Percentiles rank a stretch among this genome's conserved stretches.
Evolutionary conservation across 2,329 filamentous ascomycete genomes (phyloP).

Genomic region (Thielaviopsis ethacetica): DNA sequence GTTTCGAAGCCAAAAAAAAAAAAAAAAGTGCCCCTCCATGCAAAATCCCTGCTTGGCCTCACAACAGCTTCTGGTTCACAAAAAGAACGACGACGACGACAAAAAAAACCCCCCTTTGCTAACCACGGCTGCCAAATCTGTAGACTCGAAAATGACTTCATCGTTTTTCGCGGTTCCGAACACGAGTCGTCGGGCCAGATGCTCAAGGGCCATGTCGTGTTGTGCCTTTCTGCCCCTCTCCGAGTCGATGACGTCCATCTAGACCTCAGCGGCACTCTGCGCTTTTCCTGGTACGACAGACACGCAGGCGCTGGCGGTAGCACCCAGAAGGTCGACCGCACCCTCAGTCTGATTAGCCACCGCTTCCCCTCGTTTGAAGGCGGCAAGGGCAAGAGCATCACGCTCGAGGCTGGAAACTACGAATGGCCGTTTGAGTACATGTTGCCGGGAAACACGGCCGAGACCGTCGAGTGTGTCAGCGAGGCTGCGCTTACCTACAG

Average conservation of each 20-base stretch:
- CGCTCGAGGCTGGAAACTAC: slow-evolving; percentile 59
- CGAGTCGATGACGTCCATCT: slow-evolving; percentile 59
- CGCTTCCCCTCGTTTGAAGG: slow-evolving; percentile 52
- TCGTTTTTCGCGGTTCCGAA: slow-evolving; percentile 60
- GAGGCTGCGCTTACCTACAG: slow-evolving; percentile 82
- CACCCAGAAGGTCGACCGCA: slow-evolving; percentile 40
- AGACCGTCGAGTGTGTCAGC: slow-evolving; percentile 79
- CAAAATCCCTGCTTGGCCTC: background rate
- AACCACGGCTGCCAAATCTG: background rate
- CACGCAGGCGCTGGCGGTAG: slow-evolving; percentile 6
- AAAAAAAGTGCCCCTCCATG: slow-evolving; percentile 1
- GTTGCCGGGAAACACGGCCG: slow-evolving; percentile 55
- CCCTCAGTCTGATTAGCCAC: slow-evolving; percentile 47
- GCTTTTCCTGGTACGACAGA: slow-evolving; percentile 24
- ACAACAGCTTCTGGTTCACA: background rate
- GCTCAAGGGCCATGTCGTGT: slow-evolving; percentile 55
- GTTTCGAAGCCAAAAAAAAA: background rate
- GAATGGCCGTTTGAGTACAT: slow-evolving; percentile 67
- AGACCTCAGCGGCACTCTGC: slow-evolving; percentile 52
- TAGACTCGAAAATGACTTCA: slow-evolving; percentile 63
- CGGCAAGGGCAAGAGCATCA: slow-evolving; percentile 36
- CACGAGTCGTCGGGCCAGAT: slow-evolving; percentile 62
- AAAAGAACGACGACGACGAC: background rate
- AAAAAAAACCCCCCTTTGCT: background rate
- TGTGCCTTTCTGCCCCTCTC: slow-evolving; percentile 53